phyloP scores from a whole-genome alignment of 805 yeast species.

The Candida sakaeoensis region DNA sequence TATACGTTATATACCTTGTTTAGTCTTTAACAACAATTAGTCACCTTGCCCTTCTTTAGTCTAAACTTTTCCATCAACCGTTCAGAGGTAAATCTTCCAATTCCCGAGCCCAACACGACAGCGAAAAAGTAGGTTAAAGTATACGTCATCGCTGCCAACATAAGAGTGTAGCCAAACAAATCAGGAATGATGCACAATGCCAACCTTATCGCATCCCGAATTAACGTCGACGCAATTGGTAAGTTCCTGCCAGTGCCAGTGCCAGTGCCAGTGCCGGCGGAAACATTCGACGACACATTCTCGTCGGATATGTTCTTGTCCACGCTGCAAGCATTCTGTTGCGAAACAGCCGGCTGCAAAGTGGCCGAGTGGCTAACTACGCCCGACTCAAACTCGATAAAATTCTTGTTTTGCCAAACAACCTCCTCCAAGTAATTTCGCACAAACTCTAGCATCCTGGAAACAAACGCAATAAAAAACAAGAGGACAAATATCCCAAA shows the following conservation, averaged over 20 bases:
- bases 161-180: slow-evolving; percentile 64
- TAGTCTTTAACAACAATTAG: slow-evolving; percentile 9
- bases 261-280: too few species aligned
- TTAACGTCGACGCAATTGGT: slow-evolving; percentile 19
- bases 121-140: slow-evolving; percentile 69
- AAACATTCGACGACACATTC: not conserved
- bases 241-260: not conserved
- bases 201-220: slow-evolving; percentile 55
- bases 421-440: slow-evolving; percentile 64
- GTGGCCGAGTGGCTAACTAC: slow-evolving; percentile 5
- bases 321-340: not conserved
- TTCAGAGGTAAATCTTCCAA: slow-evolving; percentile 69
- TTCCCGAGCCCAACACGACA: slow-evolving; percentile 62
- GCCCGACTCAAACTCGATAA: slow-evolving; percentile 12
- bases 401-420: slow-evolving; percentile 50
- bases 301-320: slow-evolving; percentile 4
- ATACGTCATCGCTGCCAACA: slow-evolving; percentile 78
- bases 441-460: slow-evolving; percentile 57
- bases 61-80: slow-evolving; percentile 31
- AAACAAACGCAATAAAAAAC: slow-evolving; percentile 54
- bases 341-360: slow-evolving; percentile 1
- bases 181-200: slow-evolving; percentile 57
- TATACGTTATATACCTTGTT: too few species aligned
- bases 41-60: slow-evolving; percentile 1
- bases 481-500: slow-evolving; percentile 70